Conservation (phyloP, 176 grass and related monocot species). For the Oropetium thomaeum region DNA sequence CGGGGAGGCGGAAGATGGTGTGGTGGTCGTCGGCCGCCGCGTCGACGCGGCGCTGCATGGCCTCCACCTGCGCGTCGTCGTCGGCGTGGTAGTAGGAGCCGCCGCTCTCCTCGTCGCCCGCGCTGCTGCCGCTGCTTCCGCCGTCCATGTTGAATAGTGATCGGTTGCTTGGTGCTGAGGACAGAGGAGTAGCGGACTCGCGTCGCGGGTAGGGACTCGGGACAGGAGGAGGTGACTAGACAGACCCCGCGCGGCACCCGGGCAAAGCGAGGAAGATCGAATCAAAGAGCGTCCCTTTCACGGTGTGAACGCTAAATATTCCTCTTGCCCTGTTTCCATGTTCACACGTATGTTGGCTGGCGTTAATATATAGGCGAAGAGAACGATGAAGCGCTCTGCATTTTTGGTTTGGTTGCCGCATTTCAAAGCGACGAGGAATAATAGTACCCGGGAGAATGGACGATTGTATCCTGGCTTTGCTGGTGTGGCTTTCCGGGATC, state of each 20-base stretch:
- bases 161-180: background rate
- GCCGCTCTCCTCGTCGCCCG: background rate
- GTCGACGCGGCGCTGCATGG: conserved; percentile 54
- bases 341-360: background rate
- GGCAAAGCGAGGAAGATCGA: background rate
- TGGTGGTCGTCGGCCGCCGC: conserved; percentile 34
- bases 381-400: background rate
- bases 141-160: conserved; percentile 17
- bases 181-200: background rate
- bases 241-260: background rate
- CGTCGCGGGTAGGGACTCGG: background rate
- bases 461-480: background rate
- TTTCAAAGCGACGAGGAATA: background rate
- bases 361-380: background rate
- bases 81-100: conserved; percentile 24
- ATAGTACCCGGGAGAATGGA: background rate
- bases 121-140: background rate
- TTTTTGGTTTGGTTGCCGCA: background rate
- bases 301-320: conserved; percentile 9
- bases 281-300: background rate
- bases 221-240: conserved; percentile 23
- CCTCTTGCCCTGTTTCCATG: background rate
- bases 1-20: conserved; percentile 54
- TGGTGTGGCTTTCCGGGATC: too few species aligned
- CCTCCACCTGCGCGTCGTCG: conserved; percentile 44